A percentile compares a stretch with the other conserved stretches of the same genome.
Conservation (phyloP, 768 basidiomycete genomes). For the Boletus reticuloceps region DNA sequence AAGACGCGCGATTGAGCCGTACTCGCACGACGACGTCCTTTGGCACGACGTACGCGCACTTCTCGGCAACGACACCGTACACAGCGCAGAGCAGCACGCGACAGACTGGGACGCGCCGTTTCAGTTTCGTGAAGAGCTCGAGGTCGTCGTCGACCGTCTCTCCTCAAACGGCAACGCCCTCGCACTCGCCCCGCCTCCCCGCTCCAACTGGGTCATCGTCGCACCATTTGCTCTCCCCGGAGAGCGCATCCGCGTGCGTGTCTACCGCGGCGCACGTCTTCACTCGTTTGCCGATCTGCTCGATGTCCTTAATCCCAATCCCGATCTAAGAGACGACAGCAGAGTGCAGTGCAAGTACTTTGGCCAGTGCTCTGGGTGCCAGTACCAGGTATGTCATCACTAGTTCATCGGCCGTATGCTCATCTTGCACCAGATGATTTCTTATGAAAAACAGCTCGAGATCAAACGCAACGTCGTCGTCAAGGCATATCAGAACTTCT, state of each 20-base stretch:
- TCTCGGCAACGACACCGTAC: constrained; percentile 59
- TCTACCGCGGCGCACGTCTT: constrained; percentile 68
- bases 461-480: constrained; percentile 85
- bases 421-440: constrained; percentile 61
- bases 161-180: constrained; percentile 67
- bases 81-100: constrained; percentile 42
- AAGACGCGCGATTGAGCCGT: constrained; percentile 42
- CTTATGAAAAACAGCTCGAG: constrained; percentile 81
- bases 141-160: constrained; percentile 61
- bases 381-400: constrained; percentile 68
- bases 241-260: constrained; percentile 69
- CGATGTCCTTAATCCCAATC: constrained; percentile 60
- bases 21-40: constrained; percentile 72
- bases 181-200: constrained; percentile 46
- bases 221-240: constrained; percentile 84
- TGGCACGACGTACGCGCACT: constrained; percentile 67
- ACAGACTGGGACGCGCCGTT: constrained; percentile 61
- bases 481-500: constrained; percentile 81
- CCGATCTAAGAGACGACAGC: constrained; percentile 59
- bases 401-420: neutral
- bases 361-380: constrained; percentile 87
- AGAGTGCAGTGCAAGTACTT: constrained; percentile 83
- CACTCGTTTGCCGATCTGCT: constrained; percentile 78
- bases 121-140: constrained; percentile 56
- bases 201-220: constrained; percentile 74